Conservation (phyloP, 306 rosid genomes). For the Castanea crenata region DNA sequence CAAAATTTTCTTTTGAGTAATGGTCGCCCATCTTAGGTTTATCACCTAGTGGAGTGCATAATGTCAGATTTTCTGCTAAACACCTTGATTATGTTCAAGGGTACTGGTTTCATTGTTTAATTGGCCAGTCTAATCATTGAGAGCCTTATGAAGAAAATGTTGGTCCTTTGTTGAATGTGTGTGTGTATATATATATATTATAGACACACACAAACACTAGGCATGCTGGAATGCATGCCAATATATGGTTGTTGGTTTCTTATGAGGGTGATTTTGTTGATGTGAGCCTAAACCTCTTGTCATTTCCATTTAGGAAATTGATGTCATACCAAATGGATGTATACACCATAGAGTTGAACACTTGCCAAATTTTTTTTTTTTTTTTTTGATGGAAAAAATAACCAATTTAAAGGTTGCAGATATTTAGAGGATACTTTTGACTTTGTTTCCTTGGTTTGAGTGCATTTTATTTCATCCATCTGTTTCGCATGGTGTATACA, state of each 20-base stretch:
- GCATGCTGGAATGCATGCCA: not conserved
- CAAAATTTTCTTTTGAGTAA: conserved; percentile 2
- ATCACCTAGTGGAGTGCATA: not conserved
- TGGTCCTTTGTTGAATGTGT: not conserved
- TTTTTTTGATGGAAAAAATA: not conserved
- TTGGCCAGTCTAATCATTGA: not conserved
- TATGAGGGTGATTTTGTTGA: not conserved
- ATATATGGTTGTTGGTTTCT: not conserved
- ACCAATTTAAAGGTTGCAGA: not conserved
- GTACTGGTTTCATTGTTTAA: not conserved
- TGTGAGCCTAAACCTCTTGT: not conserved
- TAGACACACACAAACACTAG: not conserved
- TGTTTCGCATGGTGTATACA: not conserved
- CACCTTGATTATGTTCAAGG: not conserved
- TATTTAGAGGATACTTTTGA: not conserved
- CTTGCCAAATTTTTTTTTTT: not conserved
- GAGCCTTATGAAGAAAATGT: not conserved
- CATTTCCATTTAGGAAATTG: not conserved
- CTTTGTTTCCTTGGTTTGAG: not conserved
- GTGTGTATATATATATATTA: not conserved
- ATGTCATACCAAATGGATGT: not conserved
- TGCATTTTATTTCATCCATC: not conserved
- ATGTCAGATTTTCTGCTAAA: not conserved
- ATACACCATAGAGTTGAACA: not conserved
- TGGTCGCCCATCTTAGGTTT: not conserved